Evolutionary conservation across 192 early-diverging fungal genomes (phyloP), one percentile per base, ranked within the genome.

Genomic region (Phlyctochytrium planicorne): DNA sequence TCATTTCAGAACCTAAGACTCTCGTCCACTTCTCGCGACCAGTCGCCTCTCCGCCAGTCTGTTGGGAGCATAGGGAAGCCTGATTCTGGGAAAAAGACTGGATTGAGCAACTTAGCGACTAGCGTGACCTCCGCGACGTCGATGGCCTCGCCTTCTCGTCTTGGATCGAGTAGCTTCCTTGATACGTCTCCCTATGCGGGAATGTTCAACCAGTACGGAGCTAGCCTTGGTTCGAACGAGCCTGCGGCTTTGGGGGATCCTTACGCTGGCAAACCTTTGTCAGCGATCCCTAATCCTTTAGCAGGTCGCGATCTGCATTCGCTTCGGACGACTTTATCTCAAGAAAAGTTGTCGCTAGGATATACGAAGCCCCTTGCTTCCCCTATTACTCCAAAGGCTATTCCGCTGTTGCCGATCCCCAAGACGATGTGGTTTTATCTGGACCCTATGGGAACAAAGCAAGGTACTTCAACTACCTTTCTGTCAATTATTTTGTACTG

Each of bases 341-440:
- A 32, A 52, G 61, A 0, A 65, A 64, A 52, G 33, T 17, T 30
- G 61, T 63, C 14, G 17, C 65, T 14, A 10, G 40, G 10, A 52
- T 52, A 27, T 29, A 34, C 10, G 25, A 32, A n/a, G 17, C 31
- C 25, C 30, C 27, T 23, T 23, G 3, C 1, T 1, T 37, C 32
- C 67, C 65, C 27, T 64, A 67, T 53, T 59, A 59, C 33, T 67
- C 59, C 3, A 66, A 64, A 40, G 31, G 60, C 52, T 31, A 60
- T 0, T 30, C 64, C 14, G 59, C 62, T 34, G 57, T 59, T 25
- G 23, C 67, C 16, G n/a, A 60, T 35, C 40, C 57, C 17, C 20
- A 30, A 27, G 35, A 33, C 63, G 40, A 6, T 2, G 4, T 23
- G 34, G n/a, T 64, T 23, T 23, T 25, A 25, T 25, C 24, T 6